phyloP scores from a whole-genome alignment of 1,284 basidiomycete genomes.

The Puccinia hordei region DNA sequence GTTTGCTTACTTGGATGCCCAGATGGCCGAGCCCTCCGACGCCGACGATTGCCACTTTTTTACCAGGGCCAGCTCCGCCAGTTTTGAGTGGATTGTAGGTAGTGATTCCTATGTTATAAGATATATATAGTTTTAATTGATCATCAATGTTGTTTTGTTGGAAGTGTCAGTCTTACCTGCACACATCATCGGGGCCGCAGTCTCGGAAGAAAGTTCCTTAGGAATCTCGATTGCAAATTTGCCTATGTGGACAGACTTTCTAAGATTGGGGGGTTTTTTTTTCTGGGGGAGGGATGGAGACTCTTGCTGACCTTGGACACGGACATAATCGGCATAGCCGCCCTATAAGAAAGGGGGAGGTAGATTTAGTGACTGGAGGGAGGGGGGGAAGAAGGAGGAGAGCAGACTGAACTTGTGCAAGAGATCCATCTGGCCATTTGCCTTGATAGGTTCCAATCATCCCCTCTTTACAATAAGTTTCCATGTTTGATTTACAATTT shows the following conservation, averaged over 20 bases:
- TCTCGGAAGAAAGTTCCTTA: conserved; percentile 37
- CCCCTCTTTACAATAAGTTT: conserved; percentile 24
- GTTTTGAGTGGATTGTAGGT: conserved; percentile 44
- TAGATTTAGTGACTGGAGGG: too few relatives aligned
- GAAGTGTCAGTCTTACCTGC: conserved; percentile 28
- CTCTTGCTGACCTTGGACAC: conserved; percentile 30
- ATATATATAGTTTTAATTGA: too few relatives aligned
- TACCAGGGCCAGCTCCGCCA: conserved; percentile 39
- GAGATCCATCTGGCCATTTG: conserved; percentile 22
- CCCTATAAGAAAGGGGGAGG: too few relatives aligned
- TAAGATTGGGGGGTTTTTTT: too few relatives aligned
- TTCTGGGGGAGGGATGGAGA: too few relatives aligned
- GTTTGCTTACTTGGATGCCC: conserved; percentile 19
- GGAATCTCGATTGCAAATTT: conserved; percentile 49
- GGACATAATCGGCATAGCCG: conserved; percentile 43
- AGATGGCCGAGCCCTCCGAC: conserved; percentile 45
- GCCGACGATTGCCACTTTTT: conserved; percentile 42
- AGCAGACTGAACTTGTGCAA: conserved; percentile 13
- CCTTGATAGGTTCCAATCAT: conserved; percentile 47
- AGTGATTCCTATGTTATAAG: conserved; percentile 24
- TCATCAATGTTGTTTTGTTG: too few relatives aligned
- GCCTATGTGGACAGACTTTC: background rate
- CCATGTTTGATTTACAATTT: conserved; percentile 6
- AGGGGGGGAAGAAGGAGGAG: too few relatives aligned
- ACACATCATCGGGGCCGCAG: conserved; percentile 49